These are phyloP conservation scores for Yarrowia sp. DNA, from an alignment of 805 yeast genomes.

Conservation along the genomic window DNA sequence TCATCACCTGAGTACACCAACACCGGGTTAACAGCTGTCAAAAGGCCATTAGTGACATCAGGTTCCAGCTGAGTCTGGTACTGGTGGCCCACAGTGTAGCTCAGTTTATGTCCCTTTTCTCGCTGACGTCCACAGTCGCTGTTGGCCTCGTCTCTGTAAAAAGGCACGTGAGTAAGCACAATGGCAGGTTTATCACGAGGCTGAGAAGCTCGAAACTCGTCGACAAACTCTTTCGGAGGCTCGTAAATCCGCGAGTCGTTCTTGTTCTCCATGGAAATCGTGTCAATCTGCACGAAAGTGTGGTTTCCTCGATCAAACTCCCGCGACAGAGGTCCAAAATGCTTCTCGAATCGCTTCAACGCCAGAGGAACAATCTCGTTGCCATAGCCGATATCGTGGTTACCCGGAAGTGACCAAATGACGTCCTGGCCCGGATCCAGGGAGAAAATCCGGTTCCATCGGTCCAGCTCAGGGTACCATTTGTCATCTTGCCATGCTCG, in stretches of 20 bases:
- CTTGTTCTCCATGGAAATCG: constrained; percentile 78
- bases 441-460: constrained; percentile 76
- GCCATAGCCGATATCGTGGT: constrained; percentile 96
- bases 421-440: constrained; percentile 56
- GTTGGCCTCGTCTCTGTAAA: constrained; percentile 60
- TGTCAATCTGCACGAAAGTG: constrained; percentile 76
- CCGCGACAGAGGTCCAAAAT: constrained; percentile 74
- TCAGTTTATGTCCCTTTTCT: constrained; percentile 71
- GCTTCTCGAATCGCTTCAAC: constrained; percentile 66
- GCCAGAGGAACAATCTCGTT: constrained; percentile 66
- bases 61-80: constrained; percentile 87
- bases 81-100: constrained; percentile 76
- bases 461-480: constrained; percentile 72
- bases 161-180: constrained; percentile 85
- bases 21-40: constrained; percentile 67
- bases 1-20: constrained; percentile 91
- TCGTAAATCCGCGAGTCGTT: constrained; percentile 54
- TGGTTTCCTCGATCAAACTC: constrained; percentile 69
- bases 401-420: constrained; percentile 74
- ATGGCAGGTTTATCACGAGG: constrained; percentile 59
- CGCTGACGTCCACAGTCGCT: constrained; percentile 75
- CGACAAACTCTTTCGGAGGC: constrained; percentile 62
- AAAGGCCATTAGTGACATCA: constrained; percentile 63
- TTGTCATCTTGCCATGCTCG: constrained; percentile 75
- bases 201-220: constrained; percentile 47